Evolutionary conservation across 179 eudicot genomes (phyloP).

Genomic region (Dionaea muscipula): DNA sequence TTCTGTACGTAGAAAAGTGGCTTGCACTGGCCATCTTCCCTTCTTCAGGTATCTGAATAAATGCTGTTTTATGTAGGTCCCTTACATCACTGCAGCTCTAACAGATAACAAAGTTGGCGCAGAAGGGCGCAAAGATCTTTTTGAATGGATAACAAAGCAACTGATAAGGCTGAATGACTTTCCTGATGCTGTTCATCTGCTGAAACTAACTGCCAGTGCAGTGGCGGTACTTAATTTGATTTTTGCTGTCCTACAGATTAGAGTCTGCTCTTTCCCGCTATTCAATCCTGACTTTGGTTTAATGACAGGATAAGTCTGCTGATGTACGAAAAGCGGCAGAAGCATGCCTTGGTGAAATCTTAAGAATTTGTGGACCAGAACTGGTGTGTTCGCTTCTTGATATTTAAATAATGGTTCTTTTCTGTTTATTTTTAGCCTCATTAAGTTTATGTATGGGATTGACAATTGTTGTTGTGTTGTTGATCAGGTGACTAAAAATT

Average conservation of each 20-base stretch:
- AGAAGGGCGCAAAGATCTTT: slow-evolving; percentile 96
- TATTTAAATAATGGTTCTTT: background rate
- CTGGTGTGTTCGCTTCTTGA: slow-evolving; percentile 21
- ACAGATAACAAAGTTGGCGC: slow-evolving; percentile 82
- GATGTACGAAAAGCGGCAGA: slow-evolving; percentile 98
- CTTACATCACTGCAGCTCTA: slow-evolving; percentile 60
- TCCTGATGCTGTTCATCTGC: slow-evolving; percentile 70
- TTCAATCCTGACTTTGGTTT: background rate
- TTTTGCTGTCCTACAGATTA: background rate
- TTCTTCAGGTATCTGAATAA: slow-evolving; percentile 1
- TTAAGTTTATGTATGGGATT: background rate
- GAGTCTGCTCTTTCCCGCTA: background rate
- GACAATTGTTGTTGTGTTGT: background rate
- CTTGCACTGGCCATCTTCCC: background rate
- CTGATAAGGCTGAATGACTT: slow-evolving; percentile 49
- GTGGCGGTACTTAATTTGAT: slow-evolving; percentile 52
- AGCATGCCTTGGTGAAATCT: slow-evolving; percentile 59
- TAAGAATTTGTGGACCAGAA: slow-evolving; percentile 77
- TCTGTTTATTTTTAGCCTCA: background rate
- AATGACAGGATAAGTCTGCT: slow-evolving; percentile 81
- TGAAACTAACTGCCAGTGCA: slow-evolving; percentile 65
- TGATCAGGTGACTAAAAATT: slow-evolving; percentile 61
- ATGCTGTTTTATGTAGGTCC: slow-evolving; percentile 38
- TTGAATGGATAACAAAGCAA: slow-evolving; percentile 86
- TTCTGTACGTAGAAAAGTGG: background rate